A percentile compares a stretch with the other conserved stretches of the same genome.
phyloP scores from a whole-genome alignment of 208 protist species.

The Spongospora subterranea region DNA sequence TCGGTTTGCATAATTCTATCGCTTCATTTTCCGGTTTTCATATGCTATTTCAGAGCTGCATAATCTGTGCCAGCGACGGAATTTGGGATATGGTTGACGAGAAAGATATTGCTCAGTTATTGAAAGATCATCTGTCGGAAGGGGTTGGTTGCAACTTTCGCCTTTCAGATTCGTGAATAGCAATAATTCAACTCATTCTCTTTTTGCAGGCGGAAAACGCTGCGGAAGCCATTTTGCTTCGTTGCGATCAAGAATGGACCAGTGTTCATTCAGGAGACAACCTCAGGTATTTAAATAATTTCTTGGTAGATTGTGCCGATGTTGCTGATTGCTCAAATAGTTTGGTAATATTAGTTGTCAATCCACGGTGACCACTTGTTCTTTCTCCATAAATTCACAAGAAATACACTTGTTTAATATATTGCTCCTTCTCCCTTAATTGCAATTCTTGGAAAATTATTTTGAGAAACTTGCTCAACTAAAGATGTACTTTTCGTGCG shows the following conservation, averaged over 20 bases:
- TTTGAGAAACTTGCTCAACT: too few relatives aligned
- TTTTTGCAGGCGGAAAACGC: not conserved
- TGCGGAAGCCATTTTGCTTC: not conserved
- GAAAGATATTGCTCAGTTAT: not conserved
- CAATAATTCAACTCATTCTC: not conserved
- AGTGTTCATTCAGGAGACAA: not conserved
- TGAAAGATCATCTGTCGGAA: not conserved
- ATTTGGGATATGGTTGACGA: conserved; percentile 29
- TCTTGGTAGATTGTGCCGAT: too few relatives aligned
- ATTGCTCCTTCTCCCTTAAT: too few relatives aligned
- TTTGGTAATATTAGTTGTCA: too few relatives aligned
- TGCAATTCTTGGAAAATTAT: too few relatives aligned
- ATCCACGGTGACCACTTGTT: too few relatives aligned
- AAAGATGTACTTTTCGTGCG: too few relatives aligned
- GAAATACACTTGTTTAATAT: too few relatives aligned
- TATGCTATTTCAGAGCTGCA: not conserved
- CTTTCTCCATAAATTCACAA: too few relatives aligned
- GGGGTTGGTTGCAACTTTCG: not conserved
- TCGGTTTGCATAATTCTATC: not conserved
- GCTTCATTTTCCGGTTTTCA: not conserved
- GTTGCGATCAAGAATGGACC: not conserved
- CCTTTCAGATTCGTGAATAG: not conserved
- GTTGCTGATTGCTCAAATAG: too few relatives aligned
- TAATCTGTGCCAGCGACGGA: not conserved
- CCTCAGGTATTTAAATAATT: too few relatives aligned